phyloP scores from a whole-genome alignment of 2,329 filamentous ascomycete species.

The Pseudogymnoascus sp. region DNA sequence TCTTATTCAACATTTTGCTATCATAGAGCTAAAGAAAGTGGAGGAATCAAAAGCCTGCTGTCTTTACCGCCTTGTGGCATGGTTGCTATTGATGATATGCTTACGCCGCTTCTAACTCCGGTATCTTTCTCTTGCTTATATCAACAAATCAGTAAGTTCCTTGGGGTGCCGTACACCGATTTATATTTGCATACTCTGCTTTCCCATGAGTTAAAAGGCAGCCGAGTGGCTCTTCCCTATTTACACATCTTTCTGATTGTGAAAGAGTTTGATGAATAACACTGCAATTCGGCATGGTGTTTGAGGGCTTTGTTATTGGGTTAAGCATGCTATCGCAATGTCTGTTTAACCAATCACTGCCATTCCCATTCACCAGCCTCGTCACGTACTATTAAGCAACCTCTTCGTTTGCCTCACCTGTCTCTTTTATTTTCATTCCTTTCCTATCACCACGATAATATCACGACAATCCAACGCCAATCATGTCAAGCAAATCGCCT shows the following conservation, averaged over 20 bases:
- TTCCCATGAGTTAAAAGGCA: background rate
- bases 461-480: background rate
- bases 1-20: slow-evolving; percentile 5
- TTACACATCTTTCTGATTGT: background rate
- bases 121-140: background rate
- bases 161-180: background rate
- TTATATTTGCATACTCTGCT: background rate
- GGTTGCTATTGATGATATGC: background rate
- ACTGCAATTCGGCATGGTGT: background rate
- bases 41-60: slow-evolving; percentile 1
- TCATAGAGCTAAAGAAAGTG: background rate
- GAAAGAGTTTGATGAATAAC: background rate
- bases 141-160: background rate
- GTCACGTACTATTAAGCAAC: background rate
- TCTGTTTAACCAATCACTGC: background rate
- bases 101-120: background rate
- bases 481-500: background rate
- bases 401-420: background rate
- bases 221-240: background rate
- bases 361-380: background rate
- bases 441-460: background rate
- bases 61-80: background rate
- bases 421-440: background rate
- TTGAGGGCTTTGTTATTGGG: background rate
- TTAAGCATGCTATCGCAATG: background rate